These are phyloP conservation scores for Entrophospora sp. DNA, from an alignment of 192 early-diverging fungal genomes.

Conservation along the genomic window DNA sequence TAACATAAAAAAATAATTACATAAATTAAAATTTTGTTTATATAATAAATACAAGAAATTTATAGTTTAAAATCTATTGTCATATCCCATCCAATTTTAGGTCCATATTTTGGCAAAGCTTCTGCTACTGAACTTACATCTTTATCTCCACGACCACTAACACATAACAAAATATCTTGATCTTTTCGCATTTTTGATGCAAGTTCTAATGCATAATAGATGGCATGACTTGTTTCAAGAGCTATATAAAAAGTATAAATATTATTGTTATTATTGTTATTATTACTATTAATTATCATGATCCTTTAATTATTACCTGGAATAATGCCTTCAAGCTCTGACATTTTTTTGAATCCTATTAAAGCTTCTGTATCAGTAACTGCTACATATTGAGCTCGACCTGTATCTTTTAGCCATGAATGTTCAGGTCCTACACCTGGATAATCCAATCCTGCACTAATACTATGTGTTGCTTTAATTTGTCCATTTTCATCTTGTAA, in stretches of 20 bases:
- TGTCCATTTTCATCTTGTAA: conserved; percentile 95
- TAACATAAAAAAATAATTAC: too few species aligned
- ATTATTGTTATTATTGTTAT: background rate
- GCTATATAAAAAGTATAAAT: conserved; percentile 34
- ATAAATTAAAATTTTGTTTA: too few species aligned
- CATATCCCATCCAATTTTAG: conserved; percentile 91
- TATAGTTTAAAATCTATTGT: too few species aligned
- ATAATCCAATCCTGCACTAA: conserved; percentile 96
- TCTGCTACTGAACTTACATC: conserved; percentile 91
- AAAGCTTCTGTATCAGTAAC: conserved; percentile 80
- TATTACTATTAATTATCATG: background rate
- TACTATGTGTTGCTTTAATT: conserved; percentile 90
- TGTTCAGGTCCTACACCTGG: conserved; percentile 98
- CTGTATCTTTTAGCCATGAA: conserved; percentile 78
- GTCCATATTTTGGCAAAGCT: conserved; percentile 81
- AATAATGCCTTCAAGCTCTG: conserved; percentile 82
- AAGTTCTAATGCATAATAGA: conserved; percentile 70
- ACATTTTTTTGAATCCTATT: conserved; percentile 67
- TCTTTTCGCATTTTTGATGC: conserved; percentile 66
- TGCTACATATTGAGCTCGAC: conserved; percentile 72
- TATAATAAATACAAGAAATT: too few species aligned
- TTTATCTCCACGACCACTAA: conserved; percentile 95
- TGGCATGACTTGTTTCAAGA: conserved; percentile 90
- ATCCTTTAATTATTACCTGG: conserved; percentile 34
- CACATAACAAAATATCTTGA: conserved; percentile 79